phyloP scores from a whole-genome alignment of 495 filamentous ascomycete species.

The Pyrenula aspistea region DNA sequence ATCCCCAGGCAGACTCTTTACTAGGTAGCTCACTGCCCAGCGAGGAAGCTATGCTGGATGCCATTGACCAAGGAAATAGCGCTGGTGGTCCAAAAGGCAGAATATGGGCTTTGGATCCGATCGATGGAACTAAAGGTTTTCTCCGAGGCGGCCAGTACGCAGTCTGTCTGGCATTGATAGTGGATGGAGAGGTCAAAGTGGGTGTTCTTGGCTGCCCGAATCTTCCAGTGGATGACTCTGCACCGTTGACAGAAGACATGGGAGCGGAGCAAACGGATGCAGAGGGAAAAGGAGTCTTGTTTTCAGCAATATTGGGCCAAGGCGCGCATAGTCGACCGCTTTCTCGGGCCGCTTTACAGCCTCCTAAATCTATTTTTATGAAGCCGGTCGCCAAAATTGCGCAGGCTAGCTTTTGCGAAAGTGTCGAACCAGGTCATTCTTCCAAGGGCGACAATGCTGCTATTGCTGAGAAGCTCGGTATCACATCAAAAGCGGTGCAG shows the following conservation, averaged over 20 bases:
- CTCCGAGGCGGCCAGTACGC: conserved; percentile 96
- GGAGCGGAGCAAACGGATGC: conserved; percentile 56
- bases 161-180: conserved; percentile 82
- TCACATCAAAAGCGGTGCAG: conserved; percentile 71
- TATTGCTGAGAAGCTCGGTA: conserved; percentile 75
- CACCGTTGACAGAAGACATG: conserved; percentile 50
- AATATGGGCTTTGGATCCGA: conserved; percentile 95
- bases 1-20: conserved; percentile 47
- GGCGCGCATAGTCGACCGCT: conserved; percentile 72
- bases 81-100: conserved; percentile 67
- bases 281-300: conserved; percentile 65
- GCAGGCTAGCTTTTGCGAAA: conserved; percentile 84
- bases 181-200: conserved; percentile 88
- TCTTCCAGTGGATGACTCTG: conserved; percentile 69
- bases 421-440: conserved; percentile 84
- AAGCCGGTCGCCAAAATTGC: conserved; percentile 58
- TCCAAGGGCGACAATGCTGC: conserved; percentile 73
- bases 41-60: conserved; percentile 66
- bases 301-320: conserved; percentile 63
- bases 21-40: conserved; percentile 62
- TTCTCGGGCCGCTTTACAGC: conserved; percentile 39
- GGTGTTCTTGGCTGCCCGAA: conserved; percentile 93
- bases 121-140: conserved; percentile 97
- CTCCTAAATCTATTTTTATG: conserved; percentile 63
- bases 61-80: conserved; percentile 76